Percentiles rank a stretch among this genome's conserved stretches.
Conservation (phyloP, 176 grass and related monocot species). For the Zoysia pacifica region DNA sequence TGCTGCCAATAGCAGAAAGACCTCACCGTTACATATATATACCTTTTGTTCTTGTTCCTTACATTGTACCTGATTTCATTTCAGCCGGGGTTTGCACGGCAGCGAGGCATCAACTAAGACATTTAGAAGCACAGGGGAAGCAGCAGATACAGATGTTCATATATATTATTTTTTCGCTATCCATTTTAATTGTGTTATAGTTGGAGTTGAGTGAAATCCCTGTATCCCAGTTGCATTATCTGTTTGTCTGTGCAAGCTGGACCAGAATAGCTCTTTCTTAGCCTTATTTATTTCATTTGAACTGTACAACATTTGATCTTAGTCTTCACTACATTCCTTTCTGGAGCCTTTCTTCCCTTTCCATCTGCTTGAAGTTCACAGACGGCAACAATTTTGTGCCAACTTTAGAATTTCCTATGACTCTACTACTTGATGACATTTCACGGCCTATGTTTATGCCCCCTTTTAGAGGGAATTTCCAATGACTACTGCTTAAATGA, state of each 20-base stretch:
- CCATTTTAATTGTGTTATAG: background rate
- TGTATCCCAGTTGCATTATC: conserved; percentile 24
- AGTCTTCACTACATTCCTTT: too few relatives aligned
- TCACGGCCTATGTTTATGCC: too few relatives aligned
- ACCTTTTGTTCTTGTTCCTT: conserved; percentile 43
- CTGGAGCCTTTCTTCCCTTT: too few relatives aligned
- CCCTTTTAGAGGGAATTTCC: too few relatives aligned
- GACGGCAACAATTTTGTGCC: background rate
- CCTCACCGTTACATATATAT: conserved; percentile 33
- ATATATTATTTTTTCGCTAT: background rate
- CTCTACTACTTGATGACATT: too few relatives aligned
- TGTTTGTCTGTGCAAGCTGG: conserved; percentile 38
- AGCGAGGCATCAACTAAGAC: conserved; percentile 47
- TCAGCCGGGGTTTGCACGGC: conserved; percentile 83
- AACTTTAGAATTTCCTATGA: background rate
- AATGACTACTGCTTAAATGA: too few relatives aligned
- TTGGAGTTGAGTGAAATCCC: too few relatives aligned
- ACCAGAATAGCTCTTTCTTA: conserved; percentile 21
- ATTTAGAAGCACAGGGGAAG: conserved; percentile 23
- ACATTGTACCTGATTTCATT: conserved; percentile 56
- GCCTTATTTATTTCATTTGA: too few relatives aligned
- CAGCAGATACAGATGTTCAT: conserved; percentile 32
- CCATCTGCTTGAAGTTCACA: background rate
- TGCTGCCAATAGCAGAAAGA: background rate
- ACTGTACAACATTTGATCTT: too few relatives aligned